Conservation (phyloP, 805 yeast species). For the Saccharomyces mikatae region DNA sequence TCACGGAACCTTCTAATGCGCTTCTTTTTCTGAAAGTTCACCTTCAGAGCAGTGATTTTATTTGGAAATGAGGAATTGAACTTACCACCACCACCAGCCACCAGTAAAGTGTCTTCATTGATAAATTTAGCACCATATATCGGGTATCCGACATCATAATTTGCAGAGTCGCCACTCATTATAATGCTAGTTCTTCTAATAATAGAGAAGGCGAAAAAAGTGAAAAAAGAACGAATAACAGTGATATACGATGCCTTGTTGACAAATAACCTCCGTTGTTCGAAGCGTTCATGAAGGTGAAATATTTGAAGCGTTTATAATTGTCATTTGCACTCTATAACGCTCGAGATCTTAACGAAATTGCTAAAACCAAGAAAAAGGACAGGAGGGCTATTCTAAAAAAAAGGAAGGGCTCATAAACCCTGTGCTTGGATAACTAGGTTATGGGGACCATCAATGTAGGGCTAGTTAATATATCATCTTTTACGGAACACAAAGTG, state of each 20-base stretch:
- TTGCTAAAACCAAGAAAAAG: neutral
- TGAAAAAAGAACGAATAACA: neutral
- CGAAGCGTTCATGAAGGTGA: neutral
- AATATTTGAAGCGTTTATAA: neutral
- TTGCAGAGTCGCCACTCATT: conserved; percentile 6
- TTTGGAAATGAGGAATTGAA: conserved; percentile 85
- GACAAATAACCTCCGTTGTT: neutral
- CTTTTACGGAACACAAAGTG: neutral
- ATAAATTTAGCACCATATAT: conserved; percentile 71
- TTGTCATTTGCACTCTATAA: neutral
- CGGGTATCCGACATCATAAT: conserved; percentile 55
- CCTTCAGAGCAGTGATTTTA: conserved; percentile 58
- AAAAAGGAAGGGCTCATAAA: neutral
- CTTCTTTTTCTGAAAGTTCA: conserved; percentile 43
- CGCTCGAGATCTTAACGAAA: neutral
- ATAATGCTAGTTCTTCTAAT: no score
- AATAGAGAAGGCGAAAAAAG: neutral
- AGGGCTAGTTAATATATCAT: neutral
- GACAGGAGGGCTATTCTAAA: neutral
- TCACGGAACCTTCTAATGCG: conserved; percentile 56
- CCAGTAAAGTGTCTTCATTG: conserved; percentile 50
- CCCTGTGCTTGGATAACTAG: neutral
- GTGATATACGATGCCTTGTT: neutral
- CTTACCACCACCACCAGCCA: conserved; percentile 95
- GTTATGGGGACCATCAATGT: neutral